Conservation (phyloP, 345 rosid species). For the Hevea brasiliensis region DNA sequence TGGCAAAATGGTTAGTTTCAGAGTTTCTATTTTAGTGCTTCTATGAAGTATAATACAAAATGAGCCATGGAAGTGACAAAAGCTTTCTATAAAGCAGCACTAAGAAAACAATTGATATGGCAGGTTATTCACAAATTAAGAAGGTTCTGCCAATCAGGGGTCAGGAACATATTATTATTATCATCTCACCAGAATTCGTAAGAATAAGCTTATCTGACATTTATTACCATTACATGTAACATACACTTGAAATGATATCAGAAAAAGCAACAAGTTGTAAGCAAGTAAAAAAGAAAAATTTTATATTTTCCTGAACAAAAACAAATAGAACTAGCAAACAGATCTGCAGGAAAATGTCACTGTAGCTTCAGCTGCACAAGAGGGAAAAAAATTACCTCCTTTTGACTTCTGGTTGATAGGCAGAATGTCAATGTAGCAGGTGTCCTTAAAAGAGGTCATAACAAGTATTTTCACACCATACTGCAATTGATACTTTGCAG, state of each 20-base stretch:
- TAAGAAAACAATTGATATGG: not conserved
- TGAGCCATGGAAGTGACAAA: not conserved
- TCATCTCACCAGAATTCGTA: not conserved
- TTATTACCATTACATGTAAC: not conserved
- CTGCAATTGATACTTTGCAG: slow-evolving; percentile 40
- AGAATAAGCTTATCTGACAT: not conserved
- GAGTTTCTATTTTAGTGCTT: not conserved
- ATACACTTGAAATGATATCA: not conserved
- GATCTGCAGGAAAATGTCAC: not conserved
- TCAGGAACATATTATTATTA: not conserved
- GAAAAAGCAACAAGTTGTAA: not conserved
- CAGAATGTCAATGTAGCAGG: slow-evolving; percentile 81
- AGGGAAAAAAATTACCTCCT: slow-evolving; percentile 49
- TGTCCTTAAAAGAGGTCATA: slow-evolving; percentile 86
- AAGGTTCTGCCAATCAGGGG: not conserved
- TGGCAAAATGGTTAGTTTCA: not conserved
- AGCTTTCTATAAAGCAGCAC: not conserved
- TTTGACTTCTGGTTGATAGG: slow-evolving; percentile 61
- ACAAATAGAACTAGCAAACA: not conserved
- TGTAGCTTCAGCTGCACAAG: not conserved
- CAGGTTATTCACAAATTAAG: not conserved
- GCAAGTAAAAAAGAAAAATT: not conserved
- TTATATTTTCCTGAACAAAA: not conserved
- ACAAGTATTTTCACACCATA: slow-evolving; percentile 68
- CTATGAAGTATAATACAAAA: not conserved